These are phyloP conservation scores for Populus hybrid DNA, from an alignment of 441 rosid species.

Conservation along the genomic window DNA sequence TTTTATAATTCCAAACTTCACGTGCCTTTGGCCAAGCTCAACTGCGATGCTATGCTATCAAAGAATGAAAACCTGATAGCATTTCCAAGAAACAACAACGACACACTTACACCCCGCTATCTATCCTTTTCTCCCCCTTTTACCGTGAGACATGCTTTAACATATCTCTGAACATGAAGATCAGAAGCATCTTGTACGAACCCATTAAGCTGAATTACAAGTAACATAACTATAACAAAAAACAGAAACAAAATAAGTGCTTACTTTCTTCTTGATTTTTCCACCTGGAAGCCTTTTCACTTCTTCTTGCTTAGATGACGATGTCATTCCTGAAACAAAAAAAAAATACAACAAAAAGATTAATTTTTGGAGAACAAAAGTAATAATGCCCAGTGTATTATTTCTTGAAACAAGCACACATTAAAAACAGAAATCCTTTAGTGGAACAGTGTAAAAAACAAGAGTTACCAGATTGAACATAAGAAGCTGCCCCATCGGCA, in stretches of 20 bases:
- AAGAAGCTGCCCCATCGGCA: conserved; percentile 25
- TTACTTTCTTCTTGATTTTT: conserved; percentile 91
- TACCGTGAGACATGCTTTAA: not conserved
- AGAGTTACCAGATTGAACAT: conserved; percentile 16
- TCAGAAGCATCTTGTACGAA: not conserved
- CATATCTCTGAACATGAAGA: not conserved
- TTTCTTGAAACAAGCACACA: not conserved
- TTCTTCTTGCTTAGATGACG: conserved; percentile 62
- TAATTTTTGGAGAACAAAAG: not conserved
- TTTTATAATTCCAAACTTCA: not conserved
- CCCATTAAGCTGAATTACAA: not conserved
- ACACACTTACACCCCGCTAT: not conserved
- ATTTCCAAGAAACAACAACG: not conserved
- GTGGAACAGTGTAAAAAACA: not conserved
- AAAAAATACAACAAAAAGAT: not conserved
- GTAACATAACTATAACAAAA: not conserved
- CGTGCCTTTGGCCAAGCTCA: not conserved
- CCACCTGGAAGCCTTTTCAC: conserved; percentile 96
- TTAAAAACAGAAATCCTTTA: not conserved
- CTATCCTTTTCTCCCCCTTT: not conserved
- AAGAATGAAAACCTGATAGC: not conserved
- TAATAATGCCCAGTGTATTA: not conserved
- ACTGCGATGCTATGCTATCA: not conserved
- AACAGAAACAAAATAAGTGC: not conserved
- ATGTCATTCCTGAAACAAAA: conserved; percentile 27